A percentile compares a stretch with the other conserved stretches of the same genome.
Conservation (phyloP, 2,329 filamentous ascomycete species). For the Bipolaris victoriae region DNA sequence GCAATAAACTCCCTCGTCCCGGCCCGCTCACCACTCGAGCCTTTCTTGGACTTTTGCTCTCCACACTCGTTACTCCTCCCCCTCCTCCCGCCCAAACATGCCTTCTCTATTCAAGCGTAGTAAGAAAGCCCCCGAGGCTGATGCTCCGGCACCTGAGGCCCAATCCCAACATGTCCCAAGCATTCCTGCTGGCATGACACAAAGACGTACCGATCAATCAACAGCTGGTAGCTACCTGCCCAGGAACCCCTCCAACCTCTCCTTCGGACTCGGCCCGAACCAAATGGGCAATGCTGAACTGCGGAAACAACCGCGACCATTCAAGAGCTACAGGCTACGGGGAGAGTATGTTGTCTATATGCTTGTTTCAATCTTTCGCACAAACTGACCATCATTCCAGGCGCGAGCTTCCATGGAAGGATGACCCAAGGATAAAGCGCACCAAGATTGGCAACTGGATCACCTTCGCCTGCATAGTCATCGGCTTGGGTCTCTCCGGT, state of each 20-base stretch:
- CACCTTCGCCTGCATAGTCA: constrained; percentile 19
- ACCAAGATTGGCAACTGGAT: constrained; percentile 34
- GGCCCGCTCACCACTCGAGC: neutral
- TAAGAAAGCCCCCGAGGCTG: constrained; percentile 13
- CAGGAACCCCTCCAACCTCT: constrained; percentile 14
- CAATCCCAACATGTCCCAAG: constrained; percentile 12
- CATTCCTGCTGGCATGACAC: constrained; percentile 12
- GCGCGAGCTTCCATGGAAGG: constrained; percentile 32
- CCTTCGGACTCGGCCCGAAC: constrained; percentile 5
- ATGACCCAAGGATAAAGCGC: constrained; percentile 28
- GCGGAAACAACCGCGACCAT: constrained; percentile 26
- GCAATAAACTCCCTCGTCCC: constrained; percentile 18
- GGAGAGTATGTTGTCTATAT: constrained; percentile 25
- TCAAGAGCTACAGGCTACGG: constrained; percentile 31
- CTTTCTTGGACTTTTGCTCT: neutral
- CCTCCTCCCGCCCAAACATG: constrained; percentile 4
- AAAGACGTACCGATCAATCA: constrained; percentile 8
- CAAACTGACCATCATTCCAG: constrained; percentile 10
- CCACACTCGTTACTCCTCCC: neutral
- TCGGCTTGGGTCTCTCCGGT: constrained; percentile 21
- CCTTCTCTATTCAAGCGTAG: constrained; percentile 15
- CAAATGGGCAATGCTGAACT: constrained; percentile 9
- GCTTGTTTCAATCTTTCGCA: neutral
- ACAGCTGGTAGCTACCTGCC: constrained; percentile 1
- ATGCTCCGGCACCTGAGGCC: neutral